Evolutionary conservation across 352 stramenopile genomes (phyloP).

Genomic region (Phytophthora fragariaefolia): DNA sequence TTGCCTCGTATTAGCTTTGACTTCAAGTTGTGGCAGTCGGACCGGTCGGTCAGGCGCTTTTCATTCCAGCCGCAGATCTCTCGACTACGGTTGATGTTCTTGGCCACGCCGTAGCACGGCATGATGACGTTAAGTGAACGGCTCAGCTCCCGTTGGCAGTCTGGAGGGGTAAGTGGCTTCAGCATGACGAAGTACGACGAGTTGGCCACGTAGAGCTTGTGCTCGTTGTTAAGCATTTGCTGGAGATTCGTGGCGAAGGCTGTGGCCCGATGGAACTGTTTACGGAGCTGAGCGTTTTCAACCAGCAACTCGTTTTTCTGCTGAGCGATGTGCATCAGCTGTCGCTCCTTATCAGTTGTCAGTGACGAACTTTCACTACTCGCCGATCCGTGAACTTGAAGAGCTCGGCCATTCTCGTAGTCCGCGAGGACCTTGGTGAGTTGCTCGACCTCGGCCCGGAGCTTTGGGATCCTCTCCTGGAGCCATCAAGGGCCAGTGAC

Average conservation of each 20-base stretch:
- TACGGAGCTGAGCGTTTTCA: conserved; percentile 38
- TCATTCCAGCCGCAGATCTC: conserved; percentile 43
- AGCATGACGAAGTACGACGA: conserved; percentile 41
- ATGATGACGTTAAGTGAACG: conserved; percentile 22
- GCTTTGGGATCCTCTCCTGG: conserved; percentile 32
- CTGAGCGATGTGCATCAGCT: conserved; percentile 22
- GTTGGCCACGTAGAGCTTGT: conserved; percentile 40
- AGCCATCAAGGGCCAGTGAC: neutral
- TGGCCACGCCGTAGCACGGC: conserved; percentile 11
- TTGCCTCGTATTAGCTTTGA: conserved; percentile 32
- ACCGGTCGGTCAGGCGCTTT: conserved; percentile 27
- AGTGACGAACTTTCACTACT: neutral
- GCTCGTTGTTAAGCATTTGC: conserved; percentile 40
- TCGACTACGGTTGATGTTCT: conserved; percentile 18
- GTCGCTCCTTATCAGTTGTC: conserved; percentile 16
- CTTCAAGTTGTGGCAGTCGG: conserved; percentile 37
- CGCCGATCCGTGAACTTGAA: too few relatives aligned
- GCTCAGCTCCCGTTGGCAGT: conserved; percentile 27
- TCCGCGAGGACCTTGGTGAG: conserved; percentile 23
- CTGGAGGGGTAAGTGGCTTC: conserved; percentile 30
- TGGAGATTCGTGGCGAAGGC: conserved; percentile 21
- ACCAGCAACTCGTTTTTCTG: conserved; percentile 31
- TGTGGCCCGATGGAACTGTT: conserved; percentile 28
- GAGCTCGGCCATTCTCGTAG: conserved; percentile 16
- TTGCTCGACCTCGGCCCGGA: conserved; percentile 27